Conservation (phyloP, 2,329 filamentous ascomycete genomes). For the Ceratocystis cacaofunesta region DNA sequence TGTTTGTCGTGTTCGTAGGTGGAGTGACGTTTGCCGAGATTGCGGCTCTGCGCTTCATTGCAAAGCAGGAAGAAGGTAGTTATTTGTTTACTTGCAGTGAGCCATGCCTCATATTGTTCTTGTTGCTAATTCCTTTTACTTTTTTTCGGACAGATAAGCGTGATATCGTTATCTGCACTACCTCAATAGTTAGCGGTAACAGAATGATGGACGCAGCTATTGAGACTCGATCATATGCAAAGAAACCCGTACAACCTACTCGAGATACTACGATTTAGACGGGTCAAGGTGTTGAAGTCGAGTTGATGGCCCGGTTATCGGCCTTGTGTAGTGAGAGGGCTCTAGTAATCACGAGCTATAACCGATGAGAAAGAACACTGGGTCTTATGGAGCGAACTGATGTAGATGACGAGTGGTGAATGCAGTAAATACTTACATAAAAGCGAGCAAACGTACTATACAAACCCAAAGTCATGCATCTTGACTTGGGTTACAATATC, state of each 20-base stretch:
- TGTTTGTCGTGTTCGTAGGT: conserved; percentile 95
- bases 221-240: conserved; percentile 51
- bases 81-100: background rate
- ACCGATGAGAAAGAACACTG: too few species aligned
- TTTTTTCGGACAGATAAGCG: conserved; percentile 41
- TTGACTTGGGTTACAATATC: background rate
- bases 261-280: conserved; percentile 3
- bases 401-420: too few species aligned
- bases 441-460: too few species aligned
- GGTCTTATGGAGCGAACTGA: too few species aligned
- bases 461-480: too few species aligned
- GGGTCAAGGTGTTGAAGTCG: background rate
- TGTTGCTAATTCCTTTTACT: background rate
- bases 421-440: too few species aligned
- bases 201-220: conserved; percentile 75
- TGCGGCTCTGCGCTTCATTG: conserved; percentile 81
- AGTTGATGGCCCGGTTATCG: background rate
- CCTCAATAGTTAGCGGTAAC: conserved; percentile 78
- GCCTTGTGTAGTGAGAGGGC: background rate
- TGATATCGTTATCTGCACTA: conserved; percentile 84
- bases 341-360: background rate
- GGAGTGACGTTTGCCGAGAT: conserved; percentile 95
- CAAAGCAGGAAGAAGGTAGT: conserved; percentile 60
- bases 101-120: background rate
- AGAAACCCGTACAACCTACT: conserved; percentile 21